Evolutionary conservation across 495 filamentous ascomycete species (phyloP).

Genomic region (Tuber aestivum): DNA sequence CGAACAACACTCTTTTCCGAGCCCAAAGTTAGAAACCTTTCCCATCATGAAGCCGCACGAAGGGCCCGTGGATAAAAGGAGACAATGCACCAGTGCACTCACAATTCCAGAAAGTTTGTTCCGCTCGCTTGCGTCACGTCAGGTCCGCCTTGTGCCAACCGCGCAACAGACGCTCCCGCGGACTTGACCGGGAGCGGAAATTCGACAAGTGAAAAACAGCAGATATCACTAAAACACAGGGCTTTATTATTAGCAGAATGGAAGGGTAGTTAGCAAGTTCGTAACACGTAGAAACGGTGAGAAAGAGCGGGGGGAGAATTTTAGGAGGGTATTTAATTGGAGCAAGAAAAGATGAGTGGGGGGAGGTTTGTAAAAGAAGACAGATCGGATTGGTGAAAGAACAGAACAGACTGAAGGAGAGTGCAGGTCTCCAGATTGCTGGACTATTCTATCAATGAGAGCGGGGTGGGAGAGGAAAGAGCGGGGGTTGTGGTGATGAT

Average conservation of each 20-base stretch:
- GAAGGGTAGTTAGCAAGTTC: slow-evolving; percentile 24
- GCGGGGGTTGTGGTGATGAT: slow-evolving; percentile 36
- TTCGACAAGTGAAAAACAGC: slow-evolving; percentile 22
- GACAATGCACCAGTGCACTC: background rate
- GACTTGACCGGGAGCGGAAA: slow-evolving; percentile 25
- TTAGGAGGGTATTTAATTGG: slow-evolving; percentile 25
- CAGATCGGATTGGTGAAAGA: slow-evolving; percentile 21
- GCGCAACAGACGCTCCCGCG: slow-evolving; percentile 25
- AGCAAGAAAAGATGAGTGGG: slow-evolving; percentile 12
- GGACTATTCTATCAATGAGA: slow-evolving; percentile 38
- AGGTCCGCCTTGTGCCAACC: slow-evolving; percentile 32
- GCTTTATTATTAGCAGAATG: slow-evolving; percentile 31
- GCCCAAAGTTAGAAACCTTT: background rate
- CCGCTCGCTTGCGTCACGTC: slow-evolving; percentile 39
- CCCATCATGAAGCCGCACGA: background rate
- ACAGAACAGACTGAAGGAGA: slow-evolving; percentile 34
- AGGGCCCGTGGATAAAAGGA: background rate
- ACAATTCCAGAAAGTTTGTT: slow-evolving; percentile 23
- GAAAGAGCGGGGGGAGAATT: slow-evolving; percentile 4
- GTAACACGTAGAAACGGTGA: slow-evolving; percentile 13
- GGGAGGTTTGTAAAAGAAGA: slow-evolving; percentile 17
- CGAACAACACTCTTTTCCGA: slow-evolving; percentile 4
- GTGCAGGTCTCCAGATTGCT: slow-evolving; percentile 39
- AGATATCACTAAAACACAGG: slow-evolving; percentile 25
- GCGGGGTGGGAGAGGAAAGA: slow-evolving; percentile 18